Evolutionary conservation across 495 filamentous ascomycete genomes (phyloP), one percentile per base, ranked within the genome.

Genomic region (Hypoxylon crocopeplum): DNA sequence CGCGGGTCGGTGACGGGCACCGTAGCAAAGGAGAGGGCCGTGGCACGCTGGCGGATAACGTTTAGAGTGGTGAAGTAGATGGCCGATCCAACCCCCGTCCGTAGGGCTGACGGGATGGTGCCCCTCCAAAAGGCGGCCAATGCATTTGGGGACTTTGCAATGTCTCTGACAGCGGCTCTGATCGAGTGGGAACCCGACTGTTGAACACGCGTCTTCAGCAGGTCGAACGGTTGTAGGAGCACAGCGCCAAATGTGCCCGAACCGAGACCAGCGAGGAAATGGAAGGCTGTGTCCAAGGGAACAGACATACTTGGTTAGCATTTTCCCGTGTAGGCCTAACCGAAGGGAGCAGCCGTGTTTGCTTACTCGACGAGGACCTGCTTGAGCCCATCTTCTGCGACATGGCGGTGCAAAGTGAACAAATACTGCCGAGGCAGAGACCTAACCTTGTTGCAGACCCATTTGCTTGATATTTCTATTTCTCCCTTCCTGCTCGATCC

Each of bases 181-280:
- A 97, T 84, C 11, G 91, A 86, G 54, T 79, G 72, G 17, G 71
- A 81, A 3, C 82, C 82, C 41, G 83, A 82, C 71, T 94, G 91
- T 67, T 99, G 94, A 50, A 98, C 84, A 38, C 95, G 91, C 30
- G 88, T 98, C 77, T 98, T 98, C 73, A 98, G 87, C 16, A 98
- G 89, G 73, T 98, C 94, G 69, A 93, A 91, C 21, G 94, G 94
- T 75, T 98, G 94, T 45, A 98, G 87, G 62, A 97, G 86, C 53
- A 92, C 85, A 53, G 94, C 91, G 34, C 92, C 91, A 57, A 89
- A 82, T 44, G 95, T 81, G 68, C 94, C 94, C 0, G 93, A 96
- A 66, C 82, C 82, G 30, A 96, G 88, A 55, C 94, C 95, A 49
- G 92, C 94, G 54, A 85, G 74, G 77, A 98, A 95, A 79, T 97